Percentiles rank a stretch among this genome's conserved stretches.
These are phyloP conservation scores for Endocalyx cinctus DNA, from an alignment of 2,329 filamentous ascomycete genomes.

Conservation along the genomic window DNA sequence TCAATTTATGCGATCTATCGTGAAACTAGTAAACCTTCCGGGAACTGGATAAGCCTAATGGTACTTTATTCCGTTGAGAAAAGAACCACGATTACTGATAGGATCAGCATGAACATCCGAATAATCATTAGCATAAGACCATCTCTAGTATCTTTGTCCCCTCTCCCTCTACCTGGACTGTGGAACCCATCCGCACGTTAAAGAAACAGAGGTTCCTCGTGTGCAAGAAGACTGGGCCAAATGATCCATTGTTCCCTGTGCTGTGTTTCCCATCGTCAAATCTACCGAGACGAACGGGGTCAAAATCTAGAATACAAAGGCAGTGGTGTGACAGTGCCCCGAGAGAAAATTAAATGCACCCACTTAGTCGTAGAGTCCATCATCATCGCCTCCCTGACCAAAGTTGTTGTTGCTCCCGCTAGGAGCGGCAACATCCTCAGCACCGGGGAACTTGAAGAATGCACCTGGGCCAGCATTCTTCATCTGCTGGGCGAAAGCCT, in stretches of 20 bases:
- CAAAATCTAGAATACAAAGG: constrained; percentile 47
- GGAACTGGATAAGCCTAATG: too few relatives aligned
- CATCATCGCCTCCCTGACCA: constrained; percentile 86
- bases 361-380: constrained; percentile 90
- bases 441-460: constrained; percentile 95
- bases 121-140: too few relatives aligned
- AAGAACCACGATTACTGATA: constrained; percentile 3
- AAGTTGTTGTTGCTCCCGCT: constrained; percentile 58
- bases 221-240: constrained; percentile 4
- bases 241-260: constrained; percentile 2
- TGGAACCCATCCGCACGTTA: constrained; percentile 10
- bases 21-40: too few relatives aligned
- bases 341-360: too few relatives aligned
- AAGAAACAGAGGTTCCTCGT: too few relatives aligned
- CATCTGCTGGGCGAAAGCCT: constrained; percentile 98
- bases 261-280: too few relatives aligned
- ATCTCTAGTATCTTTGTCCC: too few relatives aligned
- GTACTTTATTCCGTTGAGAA: constrained; percentile 6
- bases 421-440: constrained; percentile 67
- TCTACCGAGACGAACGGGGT: too few relatives aligned
- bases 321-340: constrained; percentile 4
- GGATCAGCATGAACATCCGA: constrained; percentile 3
- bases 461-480: constrained; percentile 94
- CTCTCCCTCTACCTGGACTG: constrained; percentile 19
- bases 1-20: constrained; percentile 28